Conservation (phyloP, 345 rosid species). For the Citrus australasica region DNA sequence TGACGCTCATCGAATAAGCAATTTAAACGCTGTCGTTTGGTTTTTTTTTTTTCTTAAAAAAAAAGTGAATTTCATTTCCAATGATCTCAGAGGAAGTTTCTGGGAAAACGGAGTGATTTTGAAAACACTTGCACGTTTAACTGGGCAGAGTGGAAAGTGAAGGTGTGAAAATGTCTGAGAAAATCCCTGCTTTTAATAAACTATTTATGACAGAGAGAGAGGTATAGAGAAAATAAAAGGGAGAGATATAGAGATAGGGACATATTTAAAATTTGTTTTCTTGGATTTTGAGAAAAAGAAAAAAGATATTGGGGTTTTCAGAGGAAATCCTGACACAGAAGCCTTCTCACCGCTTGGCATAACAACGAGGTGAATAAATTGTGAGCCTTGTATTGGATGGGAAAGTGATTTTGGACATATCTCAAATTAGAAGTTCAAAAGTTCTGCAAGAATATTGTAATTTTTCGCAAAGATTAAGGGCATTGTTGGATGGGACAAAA, state of each 20-base stretch:
- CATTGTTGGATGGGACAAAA: not conserved
- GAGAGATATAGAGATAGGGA: not conserved
- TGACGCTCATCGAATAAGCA: not conserved
- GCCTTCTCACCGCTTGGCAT: slow-evolving; percentile 22
- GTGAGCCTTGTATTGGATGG: not conserved
- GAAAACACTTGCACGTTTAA: not conserved
- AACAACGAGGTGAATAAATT: slow-evolving; percentile 16
- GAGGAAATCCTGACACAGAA: slow-evolving; percentile 28
- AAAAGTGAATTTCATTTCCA: not conserved
- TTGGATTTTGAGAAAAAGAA: slow-evolving; percentile 20
- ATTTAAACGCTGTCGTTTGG: slow-evolving; percentile 3
- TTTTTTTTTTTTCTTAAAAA: not conserved
- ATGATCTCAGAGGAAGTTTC: not conserved
- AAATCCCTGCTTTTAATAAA: slow-evolving; percentile 27
- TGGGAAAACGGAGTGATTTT: not conserved
- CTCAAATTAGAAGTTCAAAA: not conserved
- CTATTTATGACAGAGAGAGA: not conserved
- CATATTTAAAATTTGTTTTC: not conserved
- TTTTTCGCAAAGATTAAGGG: not conserved
- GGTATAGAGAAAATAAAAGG: no score
- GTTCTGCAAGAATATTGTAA: not conserved
- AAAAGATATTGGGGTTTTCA: slow-evolving; percentile 14
- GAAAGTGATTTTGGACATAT: not conserved
- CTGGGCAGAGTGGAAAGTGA: not conserved
- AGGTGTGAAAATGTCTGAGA: slow-evolving; percentile 10